phyloP scores from a whole-genome alignment of 495 filamentous ascomycete genomes.

The Aspergillus homomorphus region DNA sequence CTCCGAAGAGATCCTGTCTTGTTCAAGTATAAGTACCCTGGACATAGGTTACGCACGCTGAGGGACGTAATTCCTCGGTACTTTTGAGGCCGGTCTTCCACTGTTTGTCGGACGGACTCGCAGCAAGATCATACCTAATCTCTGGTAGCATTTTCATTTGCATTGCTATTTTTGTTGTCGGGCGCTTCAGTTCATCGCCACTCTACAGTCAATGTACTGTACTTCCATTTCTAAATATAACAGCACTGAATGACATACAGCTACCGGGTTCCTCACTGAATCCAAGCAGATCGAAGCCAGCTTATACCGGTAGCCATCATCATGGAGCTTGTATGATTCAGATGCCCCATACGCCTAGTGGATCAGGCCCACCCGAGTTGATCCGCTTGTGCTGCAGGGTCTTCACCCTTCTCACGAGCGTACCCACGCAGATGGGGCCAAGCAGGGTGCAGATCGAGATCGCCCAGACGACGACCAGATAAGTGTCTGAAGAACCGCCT shows the following conservation, averaged over 20 bases:
- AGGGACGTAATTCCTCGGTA: neutral
- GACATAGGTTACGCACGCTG: neutral
- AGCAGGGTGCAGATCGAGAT: constrained; percentile 70
- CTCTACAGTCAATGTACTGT: neutral
- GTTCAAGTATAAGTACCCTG: neutral
- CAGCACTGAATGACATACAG: neutral
- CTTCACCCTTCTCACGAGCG: constrained; percentile 52
- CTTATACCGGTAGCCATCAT: neutral
- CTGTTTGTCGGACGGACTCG: neutral
- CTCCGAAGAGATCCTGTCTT: neutral
- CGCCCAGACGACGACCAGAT: constrained; percentile 70
- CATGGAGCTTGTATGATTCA: neutral
- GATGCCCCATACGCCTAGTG: constrained; percentile 39
- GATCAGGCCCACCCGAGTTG: constrained; percentile 26
- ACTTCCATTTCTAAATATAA: neutral
- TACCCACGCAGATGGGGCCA: constrained; percentile 67
- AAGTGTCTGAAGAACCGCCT: constrained; percentile 42
- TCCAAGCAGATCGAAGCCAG: neutral
- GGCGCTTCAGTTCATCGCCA: neutral
- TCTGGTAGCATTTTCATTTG: neutral
- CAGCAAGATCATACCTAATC: neutral
- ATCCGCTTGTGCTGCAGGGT: constrained; percentile 28
- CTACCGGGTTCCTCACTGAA: neutral
- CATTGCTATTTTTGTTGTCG: neutral
- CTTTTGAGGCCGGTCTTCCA: neutral